phyloP scores from a whole-genome alignment of 768 basidiomycete species.

The Psilocybe cyanescens region DNA sequence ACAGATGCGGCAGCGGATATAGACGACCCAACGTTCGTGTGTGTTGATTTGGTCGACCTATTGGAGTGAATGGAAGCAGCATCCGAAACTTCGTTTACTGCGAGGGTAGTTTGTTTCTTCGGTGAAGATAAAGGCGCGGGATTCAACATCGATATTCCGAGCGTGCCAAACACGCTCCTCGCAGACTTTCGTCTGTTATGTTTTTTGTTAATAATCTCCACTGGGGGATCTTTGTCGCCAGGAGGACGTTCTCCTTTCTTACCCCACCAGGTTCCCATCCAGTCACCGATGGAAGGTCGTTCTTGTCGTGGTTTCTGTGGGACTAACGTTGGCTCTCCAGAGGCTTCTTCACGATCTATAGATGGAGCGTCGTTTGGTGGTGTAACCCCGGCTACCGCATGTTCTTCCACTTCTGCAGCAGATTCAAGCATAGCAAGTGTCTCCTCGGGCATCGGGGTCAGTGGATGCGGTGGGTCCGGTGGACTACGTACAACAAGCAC shows the following conservation, averaged over 20 bases:
- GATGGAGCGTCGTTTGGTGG: conserved; percentile 9
- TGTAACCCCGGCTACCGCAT: background rate
- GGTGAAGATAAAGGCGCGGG: conserved; percentile 36
- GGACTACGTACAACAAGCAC: conserved; percentile 39
- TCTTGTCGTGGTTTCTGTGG: conserved; percentile 40
- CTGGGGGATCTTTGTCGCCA: conserved; percentile 24
- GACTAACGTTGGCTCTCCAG: conserved; percentile 24
- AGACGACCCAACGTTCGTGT: conserved; percentile 14
- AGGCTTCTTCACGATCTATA: conserved; percentile 10
- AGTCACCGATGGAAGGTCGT: conserved; percentile 64
- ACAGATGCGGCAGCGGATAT: conserved; percentile 30
- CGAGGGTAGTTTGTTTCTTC: conserved; percentile 23
- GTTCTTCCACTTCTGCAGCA: conserved; percentile 3
- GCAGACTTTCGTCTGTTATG: conserved; percentile 45
- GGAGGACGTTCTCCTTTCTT: conserved; percentile 41
- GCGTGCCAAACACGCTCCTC: conserved; percentile 71
- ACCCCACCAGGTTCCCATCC: conserved; percentile 80
- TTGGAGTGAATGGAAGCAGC: conserved; percentile 38
- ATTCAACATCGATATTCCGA: conserved; percentile 72
- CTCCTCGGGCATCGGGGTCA: conserved; percentile 42
- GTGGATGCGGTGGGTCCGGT: conserved; percentile 30
- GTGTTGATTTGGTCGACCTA: conserved; percentile 19
- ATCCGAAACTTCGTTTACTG: conserved; percentile 30
- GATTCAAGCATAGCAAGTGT: conserved; percentile 18
- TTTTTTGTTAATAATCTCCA: conserved; percentile 12